These are phyloP conservation scores for Microsporum ferrugineum DNA, from an alignment of 2,329 filamentous ascomycete species.

Conservation along the genomic window DNA sequence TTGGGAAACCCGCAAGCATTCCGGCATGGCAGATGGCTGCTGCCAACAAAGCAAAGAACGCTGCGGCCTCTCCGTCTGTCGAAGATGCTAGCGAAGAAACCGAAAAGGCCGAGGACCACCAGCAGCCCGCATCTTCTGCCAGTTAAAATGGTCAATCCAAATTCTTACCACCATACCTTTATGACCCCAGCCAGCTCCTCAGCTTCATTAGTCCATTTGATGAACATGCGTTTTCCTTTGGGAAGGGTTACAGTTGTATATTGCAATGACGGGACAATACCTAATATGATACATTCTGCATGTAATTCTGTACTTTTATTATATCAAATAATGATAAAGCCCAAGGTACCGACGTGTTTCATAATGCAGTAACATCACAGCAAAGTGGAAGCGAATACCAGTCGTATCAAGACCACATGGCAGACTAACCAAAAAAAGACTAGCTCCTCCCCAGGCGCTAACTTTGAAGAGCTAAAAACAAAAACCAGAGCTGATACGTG, in stretches of 20 bases:
- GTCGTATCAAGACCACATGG: neutral
- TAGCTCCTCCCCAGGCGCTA: neutral
- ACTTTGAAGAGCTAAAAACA: neutral
- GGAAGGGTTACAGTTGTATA: neutral
- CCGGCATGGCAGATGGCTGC: constrained; percentile 71
- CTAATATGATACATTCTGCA: neutral
- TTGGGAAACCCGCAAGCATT: constrained; percentile 53
- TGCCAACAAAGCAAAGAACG: constrained; percentile 40
- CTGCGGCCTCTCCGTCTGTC: constrained; percentile 19
- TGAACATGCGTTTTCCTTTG: neutral
- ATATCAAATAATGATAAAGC: neutral
- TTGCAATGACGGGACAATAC: neutral
- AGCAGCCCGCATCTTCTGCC: neutral
- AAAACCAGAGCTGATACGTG: neutral
- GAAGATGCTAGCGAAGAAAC: constrained; percentile 17
- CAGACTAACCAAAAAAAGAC: neutral
- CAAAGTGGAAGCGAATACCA: too few species aligned
- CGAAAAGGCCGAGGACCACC: neutral
- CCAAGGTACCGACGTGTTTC: too few species aligned
- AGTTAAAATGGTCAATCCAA: neutral
- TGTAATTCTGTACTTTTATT: neutral
- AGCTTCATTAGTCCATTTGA: neutral
- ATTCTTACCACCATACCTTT: neutral
- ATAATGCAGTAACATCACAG: too few species aligned
- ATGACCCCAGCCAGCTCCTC: neutral